Evolutionary conservation across 2,329 filamentous ascomycete genomes (phyloP).

Genomic region (Helminthosporium solani): DNA sequence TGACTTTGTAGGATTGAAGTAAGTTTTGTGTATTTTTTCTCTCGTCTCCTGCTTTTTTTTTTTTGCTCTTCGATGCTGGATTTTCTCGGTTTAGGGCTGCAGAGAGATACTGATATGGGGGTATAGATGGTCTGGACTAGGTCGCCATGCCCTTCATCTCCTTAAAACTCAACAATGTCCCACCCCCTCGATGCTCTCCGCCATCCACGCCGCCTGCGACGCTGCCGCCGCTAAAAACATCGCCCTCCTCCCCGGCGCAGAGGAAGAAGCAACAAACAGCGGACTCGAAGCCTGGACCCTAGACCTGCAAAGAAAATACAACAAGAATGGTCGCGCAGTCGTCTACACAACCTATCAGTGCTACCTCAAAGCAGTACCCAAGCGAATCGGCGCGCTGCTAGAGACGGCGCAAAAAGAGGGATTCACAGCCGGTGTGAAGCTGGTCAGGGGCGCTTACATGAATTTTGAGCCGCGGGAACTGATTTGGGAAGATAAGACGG

Average conservation of each 20-base stretch:
- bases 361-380: conserved; percentile 54
- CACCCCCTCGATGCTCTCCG: conserved; percentile 62
- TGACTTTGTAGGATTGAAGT: conserved; percentile 59
- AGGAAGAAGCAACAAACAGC: conserved; percentile 75
- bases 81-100: background rate
- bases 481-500: conserved; percentile 56
- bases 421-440: conserved; percentile 58
- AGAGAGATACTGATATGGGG: conserved; percentile 18
- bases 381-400: conserved; percentile 49
- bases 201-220: conserved; percentile 73
- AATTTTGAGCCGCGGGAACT: conserved; percentile 50
- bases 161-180: conserved; percentile 65
- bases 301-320: conserved; percentile 74
- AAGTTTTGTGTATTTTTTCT: conserved; percentile 27
- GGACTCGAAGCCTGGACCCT: conserved; percentile 82
- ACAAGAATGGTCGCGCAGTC: conserved; percentile 63
- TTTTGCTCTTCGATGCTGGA: too few species aligned
- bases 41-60: too few species aligned
- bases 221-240: conserved; percentile 69
- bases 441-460: conserved; percentile 60
- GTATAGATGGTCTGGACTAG: conserved; percentile 74
- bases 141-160: conserved; percentile 67
- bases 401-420: conserved; percentile 46
- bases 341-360: conserved; percentile 68
- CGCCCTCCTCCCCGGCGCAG: conserved; percentile 78